Percentiles rank a stretch among this genome's conserved stretches.
Conservation (phyloP, 2,329 filamentous ascomycete genomes). For the Ophiostoma montium region DNA sequence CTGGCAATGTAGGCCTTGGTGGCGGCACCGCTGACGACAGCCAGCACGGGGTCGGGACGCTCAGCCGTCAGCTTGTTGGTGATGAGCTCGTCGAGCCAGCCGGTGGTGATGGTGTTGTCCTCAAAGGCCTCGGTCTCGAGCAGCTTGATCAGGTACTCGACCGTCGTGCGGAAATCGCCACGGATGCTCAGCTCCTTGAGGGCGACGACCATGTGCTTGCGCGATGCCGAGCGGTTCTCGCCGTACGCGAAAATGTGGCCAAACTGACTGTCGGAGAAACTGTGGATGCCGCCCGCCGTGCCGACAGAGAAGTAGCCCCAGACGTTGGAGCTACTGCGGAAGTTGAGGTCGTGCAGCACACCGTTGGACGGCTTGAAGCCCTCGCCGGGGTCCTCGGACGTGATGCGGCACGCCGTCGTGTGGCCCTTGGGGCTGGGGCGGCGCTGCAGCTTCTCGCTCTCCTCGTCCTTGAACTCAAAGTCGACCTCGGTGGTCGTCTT, state of each 20-base stretch:
- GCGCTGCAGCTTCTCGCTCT: constrained; percentile 71
- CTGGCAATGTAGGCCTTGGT: constrained; percentile 93
- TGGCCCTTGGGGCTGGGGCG: constrained; percentile 89
- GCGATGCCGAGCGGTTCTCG: constrained; percentile 87
- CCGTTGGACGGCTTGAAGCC: constrained; percentile 99
- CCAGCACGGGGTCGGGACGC: constrained; percentile 81
- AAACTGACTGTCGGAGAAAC: constrained; percentile 97
- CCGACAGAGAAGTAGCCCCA: constrained; percentile 99
- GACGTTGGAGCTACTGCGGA: constrained; percentile 95
- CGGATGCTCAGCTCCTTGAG: constrained; percentile 98
- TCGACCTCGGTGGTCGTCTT: constrained; percentile 79
- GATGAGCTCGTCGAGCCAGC: constrained; percentile 97
- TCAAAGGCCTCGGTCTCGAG: constrained; percentile 97
- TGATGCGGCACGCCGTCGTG: constrained; percentile 97
- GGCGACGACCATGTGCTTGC: constrained; percentile 98
- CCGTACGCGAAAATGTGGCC: constrained; percentile 99
- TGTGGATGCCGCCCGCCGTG: constrained; percentile 93
- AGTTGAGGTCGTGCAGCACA: constrained; percentile 98
- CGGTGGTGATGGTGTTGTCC: constrained; percentile 97
- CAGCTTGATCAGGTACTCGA: constrained; percentile 97
- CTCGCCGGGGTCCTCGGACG: constrained; percentile 95
- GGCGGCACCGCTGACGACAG: constrained; percentile 88
- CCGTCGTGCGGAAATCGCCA: constrained; percentile 96
- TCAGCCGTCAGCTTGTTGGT: constrained; percentile 95
- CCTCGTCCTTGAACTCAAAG: constrained; percentile 85